Percentiles rank a stretch among this genome's conserved stretches.
phyloP scores from a whole-genome alignment of 352 stramenopile genomes.

The Phytophthora ramorum region DNA sequence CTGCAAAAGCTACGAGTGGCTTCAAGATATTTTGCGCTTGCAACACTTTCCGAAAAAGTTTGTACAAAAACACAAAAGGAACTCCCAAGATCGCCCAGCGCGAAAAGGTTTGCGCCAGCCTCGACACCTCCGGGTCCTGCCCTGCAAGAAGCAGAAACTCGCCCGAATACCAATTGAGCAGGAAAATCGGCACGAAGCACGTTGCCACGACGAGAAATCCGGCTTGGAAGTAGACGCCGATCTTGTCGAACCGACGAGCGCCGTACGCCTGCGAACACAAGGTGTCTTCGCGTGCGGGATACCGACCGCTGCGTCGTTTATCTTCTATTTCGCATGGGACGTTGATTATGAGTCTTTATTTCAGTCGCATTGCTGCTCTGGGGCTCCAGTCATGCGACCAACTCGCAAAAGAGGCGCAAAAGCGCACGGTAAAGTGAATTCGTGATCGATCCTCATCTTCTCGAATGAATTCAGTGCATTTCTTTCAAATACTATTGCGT shows the following conservation, averaged over 20 bases:
- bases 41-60: conserved; percentile 78
- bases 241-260: conserved; percentile 61
- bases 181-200: conserved; percentile 54
- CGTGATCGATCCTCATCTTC: background rate
- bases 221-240: conserved; percentile 83
- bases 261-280: conserved; percentile 74
- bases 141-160: conserved; percentile 48
- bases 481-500: too few relatives aligned
- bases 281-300: conserved; percentile 80
- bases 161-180: conserved; percentile 67
- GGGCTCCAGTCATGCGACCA: conserved; percentile 34
- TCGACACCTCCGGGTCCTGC: conserved; percentile 55
- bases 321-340: conserved; percentile 47
- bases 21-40: conserved; percentile 78
- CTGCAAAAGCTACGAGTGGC: conserved; percentile 67
- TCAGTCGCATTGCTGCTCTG: conserved; percentile 16
- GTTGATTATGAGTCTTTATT: conserved; percentile 56
- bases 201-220: conserved; percentile 59
- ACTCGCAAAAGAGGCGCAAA: conserved; percentile 45
- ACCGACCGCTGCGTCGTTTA: conserved; percentile 61
- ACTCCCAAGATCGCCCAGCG: conserved; percentile 59
- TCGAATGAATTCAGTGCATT: background rate
- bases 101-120: conserved; percentile 62
- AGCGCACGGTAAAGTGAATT: conserved; percentile 25
- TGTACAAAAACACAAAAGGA: conserved; percentile 81